These are phyloP conservation scores for Pyracantha coccinea DNA, from an alignment of 331 rosid genomes.

Conservation along the genomic window DNA sequence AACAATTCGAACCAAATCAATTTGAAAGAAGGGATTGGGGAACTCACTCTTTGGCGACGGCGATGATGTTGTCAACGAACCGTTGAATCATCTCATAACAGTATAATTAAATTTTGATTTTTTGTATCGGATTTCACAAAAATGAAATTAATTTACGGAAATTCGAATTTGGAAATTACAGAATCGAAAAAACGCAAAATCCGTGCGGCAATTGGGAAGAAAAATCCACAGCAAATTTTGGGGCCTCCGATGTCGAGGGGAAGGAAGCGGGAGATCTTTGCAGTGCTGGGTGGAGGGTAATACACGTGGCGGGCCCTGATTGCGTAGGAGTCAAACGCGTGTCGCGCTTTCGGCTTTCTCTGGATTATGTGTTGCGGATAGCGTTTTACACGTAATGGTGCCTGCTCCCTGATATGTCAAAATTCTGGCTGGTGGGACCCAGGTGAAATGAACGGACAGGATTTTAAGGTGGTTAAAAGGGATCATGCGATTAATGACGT, in stretches of 20 bases:
- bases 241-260: neutral
- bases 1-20: neutral
- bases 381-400: neutral
- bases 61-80: constrained; percentile 58
- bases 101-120: neutral
- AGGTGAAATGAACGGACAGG: neutral
- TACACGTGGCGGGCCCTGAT: neutral
- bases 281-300: neutral
- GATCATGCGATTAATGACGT: neutral
- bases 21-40: neutral
- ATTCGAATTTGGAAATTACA: neutral
- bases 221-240: constrained; percentile 1
- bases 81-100: constrained; percentile 42
- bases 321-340: neutral
- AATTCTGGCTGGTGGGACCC: neutral
- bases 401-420: neutral
- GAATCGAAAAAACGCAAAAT: constrained; percentile 3
- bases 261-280: neutral
- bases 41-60: constrained; percentile 73
- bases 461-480: neutral
- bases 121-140: neutral
- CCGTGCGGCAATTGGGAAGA: neutral
- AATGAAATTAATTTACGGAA: neutral
- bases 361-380: neutral
- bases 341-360: neutral